Conservation (phyloP, 2,329 filamentous ascomycete species). For the Apiospora malaysiana region DNA sequence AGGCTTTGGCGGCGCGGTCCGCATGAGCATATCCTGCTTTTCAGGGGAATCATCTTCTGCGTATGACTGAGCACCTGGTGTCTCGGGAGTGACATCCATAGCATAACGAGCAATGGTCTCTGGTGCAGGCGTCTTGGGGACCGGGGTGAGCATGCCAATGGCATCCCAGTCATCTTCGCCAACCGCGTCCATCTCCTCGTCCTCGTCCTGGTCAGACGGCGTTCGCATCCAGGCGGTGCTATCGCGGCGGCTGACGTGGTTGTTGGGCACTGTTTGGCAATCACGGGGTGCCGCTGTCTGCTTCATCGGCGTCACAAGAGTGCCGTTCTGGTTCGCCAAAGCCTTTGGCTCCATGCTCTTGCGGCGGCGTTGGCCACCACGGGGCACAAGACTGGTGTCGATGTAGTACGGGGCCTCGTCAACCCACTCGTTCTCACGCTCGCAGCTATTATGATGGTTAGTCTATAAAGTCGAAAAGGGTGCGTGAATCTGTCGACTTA, state of each 20-base stretch:
- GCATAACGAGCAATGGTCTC: conserved; percentile 60
- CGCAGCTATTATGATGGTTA: conserved; percentile 61
- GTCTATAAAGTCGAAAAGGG: conserved; percentile 21
- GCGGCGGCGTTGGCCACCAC: conserved; percentile 72
- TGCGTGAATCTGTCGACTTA: conserved; percentile 53
- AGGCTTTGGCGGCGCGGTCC: conserved; percentile 62
- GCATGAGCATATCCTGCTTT: conserved; percentile 49
- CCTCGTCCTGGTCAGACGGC: conserved; percentile 50
- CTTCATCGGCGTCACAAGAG: conserved; percentile 54
- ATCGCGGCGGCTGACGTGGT: conserved; percentile 58
- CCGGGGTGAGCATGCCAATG: conserved; percentile 56
- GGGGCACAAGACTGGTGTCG: conserved; percentile 70
- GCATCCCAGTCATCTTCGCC: conserved; percentile 45
- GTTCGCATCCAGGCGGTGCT: conserved; percentile 62
- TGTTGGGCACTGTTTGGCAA: conserved; percentile 50
- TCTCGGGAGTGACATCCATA: conserved; percentile 53
- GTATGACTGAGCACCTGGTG: conserved; percentile 43
- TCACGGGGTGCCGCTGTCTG: conserved; percentile 40
- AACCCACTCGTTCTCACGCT: conserved; percentile 77
- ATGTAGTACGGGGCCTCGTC: conserved; percentile 74
- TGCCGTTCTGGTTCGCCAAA: conserved; percentile 72
- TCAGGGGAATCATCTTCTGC: conserved; percentile 43
- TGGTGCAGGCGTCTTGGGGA: conserved; percentile 64
- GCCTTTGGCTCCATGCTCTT: conserved; percentile 83
- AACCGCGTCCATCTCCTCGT: conserved; percentile 37